phyloP scores from a whole-genome alignment of 257 asterid genomes.

The Solanum sejunctum region DNA sequence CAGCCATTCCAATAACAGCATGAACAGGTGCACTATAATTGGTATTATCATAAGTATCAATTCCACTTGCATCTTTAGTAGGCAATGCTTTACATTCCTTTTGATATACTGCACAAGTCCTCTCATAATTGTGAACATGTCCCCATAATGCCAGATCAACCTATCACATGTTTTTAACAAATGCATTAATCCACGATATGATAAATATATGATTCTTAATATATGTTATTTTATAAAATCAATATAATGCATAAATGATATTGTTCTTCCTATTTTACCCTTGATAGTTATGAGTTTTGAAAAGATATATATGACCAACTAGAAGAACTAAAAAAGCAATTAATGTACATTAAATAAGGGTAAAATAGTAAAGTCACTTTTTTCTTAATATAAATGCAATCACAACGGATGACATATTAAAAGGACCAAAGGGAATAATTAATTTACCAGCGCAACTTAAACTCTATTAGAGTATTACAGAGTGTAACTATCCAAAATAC shows the following conservation, averaged over 20 bases:
- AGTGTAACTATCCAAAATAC: not conserved
- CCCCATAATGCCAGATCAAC: constrained; percentile 77
- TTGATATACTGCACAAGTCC: constrained; percentile 61
- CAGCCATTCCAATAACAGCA: constrained; percentile 87
- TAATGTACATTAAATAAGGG: no score
- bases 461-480: no score
- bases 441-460: not conserved
- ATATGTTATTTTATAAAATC: no score
- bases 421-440: not conserved
- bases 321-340: no score
- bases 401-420: no score
- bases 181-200: not conserved
- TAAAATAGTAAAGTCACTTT: no score
- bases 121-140: constrained; percentile 88
- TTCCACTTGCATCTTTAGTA: constrained; percentile 22
- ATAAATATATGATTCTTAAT: not conserved
- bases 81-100: constrained; percentile 57
- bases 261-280: no score
- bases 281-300: no score
- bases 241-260: no score
- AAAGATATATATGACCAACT: no score
- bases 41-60: constrained; percentile 35
- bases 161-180: constrained; percentile 5
- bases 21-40: constrained; percentile 70
- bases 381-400: no score